Conservation (phyloP, 352 stramenopile species). For the Globisporangium solare region DNA sequence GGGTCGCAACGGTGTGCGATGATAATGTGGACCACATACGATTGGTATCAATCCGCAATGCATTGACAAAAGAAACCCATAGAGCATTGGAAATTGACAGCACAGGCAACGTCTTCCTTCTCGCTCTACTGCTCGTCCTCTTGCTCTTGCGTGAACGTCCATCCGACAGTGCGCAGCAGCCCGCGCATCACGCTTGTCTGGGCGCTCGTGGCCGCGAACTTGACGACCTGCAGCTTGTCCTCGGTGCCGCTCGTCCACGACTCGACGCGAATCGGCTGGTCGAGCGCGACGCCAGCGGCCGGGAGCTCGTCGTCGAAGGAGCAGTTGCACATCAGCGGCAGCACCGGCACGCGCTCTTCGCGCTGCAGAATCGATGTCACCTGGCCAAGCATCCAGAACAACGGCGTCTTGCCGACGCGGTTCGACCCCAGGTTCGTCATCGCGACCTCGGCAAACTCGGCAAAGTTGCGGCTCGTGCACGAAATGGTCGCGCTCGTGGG, state of each 20-base stretch:
- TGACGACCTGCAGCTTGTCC: constrained; percentile 1
- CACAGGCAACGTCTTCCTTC: too few relatives aligned
- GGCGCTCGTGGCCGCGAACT: constrained; percentile 11
- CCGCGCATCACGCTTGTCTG: constrained; percentile 10
- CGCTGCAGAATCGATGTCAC: constrained; percentile 36
- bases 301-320: constrained; percentile 33
- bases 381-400: constrained; percentile 61
- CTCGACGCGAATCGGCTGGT: constrained; percentile 24
- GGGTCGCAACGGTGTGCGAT: too few relatives aligned
- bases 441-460: constrained; percentile 54
- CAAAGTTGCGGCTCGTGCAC: constrained; percentile 43
- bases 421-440: constrained; percentile 34
- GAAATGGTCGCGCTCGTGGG: constrained; percentile 21
- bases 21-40: too few relatives aligned
- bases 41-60: too few relatives aligned
- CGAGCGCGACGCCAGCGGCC: constrained; percentile 18
- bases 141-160: constrained; percentile 11
- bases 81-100: too few relatives aligned
- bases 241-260: constrained; percentile 25
- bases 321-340: constrained; percentile 57
- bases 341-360: constrained; percentile 36
- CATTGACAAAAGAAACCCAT: too few relatives aligned
- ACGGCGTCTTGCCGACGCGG: constrained; percentile 24
- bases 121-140: neutral
- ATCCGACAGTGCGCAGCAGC: constrained; percentile 16